Conservation (phyloP, 2,329 filamentous ascomycete genomes). For the Colletotrichum salicis region DNA sequence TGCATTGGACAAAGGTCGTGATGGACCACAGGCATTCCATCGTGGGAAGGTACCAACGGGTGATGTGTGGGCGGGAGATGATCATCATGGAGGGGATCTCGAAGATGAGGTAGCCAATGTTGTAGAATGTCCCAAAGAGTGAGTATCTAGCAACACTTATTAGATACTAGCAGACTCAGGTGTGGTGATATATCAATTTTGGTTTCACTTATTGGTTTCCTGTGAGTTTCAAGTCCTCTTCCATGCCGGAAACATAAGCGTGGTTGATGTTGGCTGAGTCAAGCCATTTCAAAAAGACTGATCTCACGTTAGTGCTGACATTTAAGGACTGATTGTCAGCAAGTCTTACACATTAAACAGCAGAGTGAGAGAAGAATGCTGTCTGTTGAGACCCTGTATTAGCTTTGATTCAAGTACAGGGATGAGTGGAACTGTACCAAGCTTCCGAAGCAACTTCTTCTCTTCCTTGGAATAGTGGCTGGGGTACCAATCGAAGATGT, state of each 20-base stretch:
- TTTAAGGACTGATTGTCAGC: too few species aligned
- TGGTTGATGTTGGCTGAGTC: constrained; percentile 45
- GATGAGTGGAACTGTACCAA: constrained; percentile 22
- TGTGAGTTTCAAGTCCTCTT: constrained; percentile 45
- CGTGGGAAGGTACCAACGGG: constrained; percentile 35
- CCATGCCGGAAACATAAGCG: constrained; percentile 52
- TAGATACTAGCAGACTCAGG: too few species aligned
- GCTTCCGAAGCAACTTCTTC: constrained; percentile 40
- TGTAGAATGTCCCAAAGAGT: constrained; percentile 33
- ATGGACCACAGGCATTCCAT: constrained; percentile 36
- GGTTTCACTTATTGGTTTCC: constrained; percentile 41
- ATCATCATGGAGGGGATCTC: constrained; percentile 37
- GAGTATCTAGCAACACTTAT: constrained; percentile 10
- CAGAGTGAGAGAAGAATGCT: constrained; percentile 43
- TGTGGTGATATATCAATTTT: too few species aligned
- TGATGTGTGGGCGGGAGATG: constrained; percentile 32
- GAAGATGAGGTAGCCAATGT: constrained; percentile 36
- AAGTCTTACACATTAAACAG: neutral
- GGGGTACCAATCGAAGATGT: constrained; percentile 43
- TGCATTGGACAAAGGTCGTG: constrained; percentile 35
- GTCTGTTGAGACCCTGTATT: constrained; percentile 17
- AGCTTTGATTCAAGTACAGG: too few species aligned
- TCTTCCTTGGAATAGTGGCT: constrained; percentile 45
- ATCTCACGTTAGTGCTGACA: too few species aligned
- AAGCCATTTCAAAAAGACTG: constrained; percentile 45